Conservation (phyloP, 139 green algal species). For the Zygnema cylindricum region DNA sequence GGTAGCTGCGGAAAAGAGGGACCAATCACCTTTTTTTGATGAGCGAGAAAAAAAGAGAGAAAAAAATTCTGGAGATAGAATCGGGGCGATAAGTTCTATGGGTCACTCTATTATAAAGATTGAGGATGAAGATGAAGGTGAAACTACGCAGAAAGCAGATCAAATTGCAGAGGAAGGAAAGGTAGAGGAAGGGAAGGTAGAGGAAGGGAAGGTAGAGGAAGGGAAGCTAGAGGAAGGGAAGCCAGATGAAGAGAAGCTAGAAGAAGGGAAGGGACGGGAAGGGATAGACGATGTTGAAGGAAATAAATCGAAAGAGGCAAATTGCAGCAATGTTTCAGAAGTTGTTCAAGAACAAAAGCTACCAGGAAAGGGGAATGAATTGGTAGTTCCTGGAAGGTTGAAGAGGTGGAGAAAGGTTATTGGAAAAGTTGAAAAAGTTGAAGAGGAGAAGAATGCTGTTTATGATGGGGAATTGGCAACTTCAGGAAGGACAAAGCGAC, state of each 20-base stretch:
- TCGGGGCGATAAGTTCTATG: no score
- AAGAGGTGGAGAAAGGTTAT: not conserved
- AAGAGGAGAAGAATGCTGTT: not conserved
- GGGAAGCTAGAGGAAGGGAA: not conserved
- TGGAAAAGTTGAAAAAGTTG: not conserved
- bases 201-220: conserved; percentile 3
- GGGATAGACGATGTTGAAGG: not conserved
- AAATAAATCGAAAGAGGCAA: not conserved
- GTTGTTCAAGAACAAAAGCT: not conserved
- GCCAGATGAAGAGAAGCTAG: conserved; percentile 50
- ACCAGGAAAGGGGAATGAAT: not conserved
- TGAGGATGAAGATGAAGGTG: no score
- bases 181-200: not conserved
- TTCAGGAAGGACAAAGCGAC: not conserved
- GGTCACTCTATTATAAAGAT: no score
- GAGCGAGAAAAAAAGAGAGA: not conserved
- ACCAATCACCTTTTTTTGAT: not conserved
- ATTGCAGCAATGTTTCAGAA: not conserved
- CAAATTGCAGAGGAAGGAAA: no score
- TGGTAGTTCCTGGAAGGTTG: not conserved
- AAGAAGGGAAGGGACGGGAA: conserved; percentile 40
- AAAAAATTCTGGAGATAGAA: no score
- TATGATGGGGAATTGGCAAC: not conserved
- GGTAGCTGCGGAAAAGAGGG: not conserved
- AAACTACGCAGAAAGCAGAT: no score